Evolutionary conservation across 768 basidiomycete genomes (phyloP).

Genomic region (Leccinum longicurvipes): DNA sequence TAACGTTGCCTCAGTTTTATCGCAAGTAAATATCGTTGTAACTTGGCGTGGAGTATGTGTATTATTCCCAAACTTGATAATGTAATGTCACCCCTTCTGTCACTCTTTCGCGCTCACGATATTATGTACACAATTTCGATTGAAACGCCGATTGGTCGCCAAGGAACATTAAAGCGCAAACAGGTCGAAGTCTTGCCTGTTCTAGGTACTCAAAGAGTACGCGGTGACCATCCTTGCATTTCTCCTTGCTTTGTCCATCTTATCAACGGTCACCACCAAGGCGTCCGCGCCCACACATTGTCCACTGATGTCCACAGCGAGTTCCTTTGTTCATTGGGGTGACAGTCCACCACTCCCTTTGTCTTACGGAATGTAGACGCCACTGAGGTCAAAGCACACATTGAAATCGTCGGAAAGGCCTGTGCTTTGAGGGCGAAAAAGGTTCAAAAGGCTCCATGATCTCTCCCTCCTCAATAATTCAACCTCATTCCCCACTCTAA

Average conservation of each 20-base stretch:
- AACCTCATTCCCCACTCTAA: neutral
- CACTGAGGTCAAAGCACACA: constrained; percentile 19
- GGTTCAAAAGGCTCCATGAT: constrained; percentile 18
- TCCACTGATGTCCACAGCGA: constrained; percentile 6
- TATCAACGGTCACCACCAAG: constrained; percentile 7
- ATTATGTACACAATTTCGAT: too few relatives aligned
- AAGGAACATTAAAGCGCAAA: constrained; percentile 7
- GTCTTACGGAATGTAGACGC: constrained; percentile 9
- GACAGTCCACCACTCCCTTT: constrained; percentile 19
- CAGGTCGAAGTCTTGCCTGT: constrained; percentile 12
- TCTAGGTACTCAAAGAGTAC: constrained; percentile 5
- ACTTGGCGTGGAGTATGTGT: constrained; percentile 18
- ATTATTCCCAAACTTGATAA: constrained; percentile 14
- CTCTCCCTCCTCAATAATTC: neutral
- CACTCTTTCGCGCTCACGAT: constrained; percentile 16
- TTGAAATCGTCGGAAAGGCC: neutral
- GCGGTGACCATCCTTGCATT: neutral
- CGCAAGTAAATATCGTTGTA: constrained; percentile 53
- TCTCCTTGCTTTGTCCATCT: constrained; percentile 23
- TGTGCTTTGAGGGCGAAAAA: constrained; percentile 4
- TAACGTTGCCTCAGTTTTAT: constrained; percentile 57
- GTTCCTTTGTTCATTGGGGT: constrained; percentile 14
- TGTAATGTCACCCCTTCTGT: constrained; percentile 29
- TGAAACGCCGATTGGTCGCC: constrained; percentile 13
- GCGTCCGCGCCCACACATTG: neutral